These are phyloP conservation scores for Eurotiales sp. DNA, from an alignment of 2,329 filamentous ascomycete species.

Conservation along the genomic window DNA sequence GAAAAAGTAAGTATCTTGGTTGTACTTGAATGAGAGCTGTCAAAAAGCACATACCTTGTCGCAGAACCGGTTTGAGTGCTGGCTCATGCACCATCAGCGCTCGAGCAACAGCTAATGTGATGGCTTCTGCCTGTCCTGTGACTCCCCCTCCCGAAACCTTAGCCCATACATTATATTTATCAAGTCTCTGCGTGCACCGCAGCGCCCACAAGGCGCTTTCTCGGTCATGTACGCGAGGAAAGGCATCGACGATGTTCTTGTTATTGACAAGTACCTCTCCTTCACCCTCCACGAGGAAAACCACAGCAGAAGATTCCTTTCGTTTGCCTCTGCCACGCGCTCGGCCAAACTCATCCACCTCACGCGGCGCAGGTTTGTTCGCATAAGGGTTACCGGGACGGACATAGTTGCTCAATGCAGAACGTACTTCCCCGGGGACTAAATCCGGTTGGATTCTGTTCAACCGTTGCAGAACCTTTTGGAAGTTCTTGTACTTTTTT, in stretches of 20 bases:
- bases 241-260: slow-evolving; percentile 74
- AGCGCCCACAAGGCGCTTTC: slow-evolving; percentile 93
- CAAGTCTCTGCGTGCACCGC: slow-evolving; percentile 73
- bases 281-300: slow-evolving; percentile 86
- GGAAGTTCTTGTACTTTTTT: slow-evolving; percentile 72
- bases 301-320: slow-evolving; percentile 81
- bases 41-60: slow-evolving; percentile 70
- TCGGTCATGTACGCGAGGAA: slow-evolving; percentile 85
- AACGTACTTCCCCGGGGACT: slow-evolving; percentile 65
- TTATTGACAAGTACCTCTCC: slow-evolving; percentile 90
- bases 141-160: slow-evolving; percentile 80
- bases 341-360: slow-evolving; percentile 72
- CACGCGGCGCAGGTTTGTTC: slow-evolving; percentile 58
- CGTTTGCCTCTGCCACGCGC: slow-evolving; percentile 77
- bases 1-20: slow-evolving; percentile 6
- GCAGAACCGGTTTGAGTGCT: slow-evolving; percentile 77
- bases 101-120: slow-evolving; percentile 85
- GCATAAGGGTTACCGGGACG: slow-evolving; percentile 69
- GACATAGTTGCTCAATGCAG: slow-evolving; percentile 66
- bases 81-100: slow-evolving; percentile 89
- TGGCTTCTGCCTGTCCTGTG: slow-evolving; percentile 91
- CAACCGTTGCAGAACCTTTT: slow-evolving; percentile 72
- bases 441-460: slow-evolving; percentile 80
- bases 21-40: neutral
- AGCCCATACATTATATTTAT: slow-evolving; percentile 97